Base-by-base conservation (phyloP, 2,329 filamentous ascomycete genomes). In the Pezicula radicicola region DNA sequence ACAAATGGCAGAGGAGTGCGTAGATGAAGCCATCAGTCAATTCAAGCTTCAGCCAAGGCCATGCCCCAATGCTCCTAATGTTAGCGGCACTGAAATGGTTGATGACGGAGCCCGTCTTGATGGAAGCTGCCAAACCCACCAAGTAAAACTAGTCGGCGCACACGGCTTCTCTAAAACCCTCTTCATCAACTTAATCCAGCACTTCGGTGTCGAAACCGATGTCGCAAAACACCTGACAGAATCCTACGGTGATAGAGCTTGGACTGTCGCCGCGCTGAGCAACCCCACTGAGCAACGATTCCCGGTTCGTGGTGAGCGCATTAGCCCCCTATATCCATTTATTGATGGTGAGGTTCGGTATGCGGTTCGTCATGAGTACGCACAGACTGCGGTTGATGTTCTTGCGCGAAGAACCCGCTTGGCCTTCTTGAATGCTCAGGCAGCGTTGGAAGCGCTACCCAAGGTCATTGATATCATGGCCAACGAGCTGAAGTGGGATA, bases 101-200 rank as follows among this genome's bases (percentile, higher is more conserved):
- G 83, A 89, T 63, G 89, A 93, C 63, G 83, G 83, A 55, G 85
- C 88, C 52, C 79, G 72, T 43, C 76, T 88, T 10, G 82, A 89
- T 63, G 90, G 91, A 40, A 78, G 76, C 43, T 95, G 91, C 73
- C 89, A 93, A 67, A 95, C 91, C 2, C 89, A 94, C 69, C 83
- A 87, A 62, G 86, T 95, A 49, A 85, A 88, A 50, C 77, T 96
- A 33, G 78, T 94, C 53, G 91, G 91, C 60, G 89, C 91, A 10
- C 91, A 96, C 68, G 90, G 91, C 50, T 95, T 86, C 75, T 91
- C 87, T 70, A 91, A 91, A 72, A 90, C 91, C 2, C 83, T 97
- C 21, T 96, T 96, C 75, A 96, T 97, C 77, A 92, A 93, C 70
- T 76, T 97, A 35, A 94, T 96, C 66, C 91, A 97, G 70, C 89